A percentile compares a stretch with the other conserved stretches of the same genome.
phyloP scores from a whole-genome alignment of 768 basidiomycete genomes.

The Pleurotus ostreatus region DNA sequence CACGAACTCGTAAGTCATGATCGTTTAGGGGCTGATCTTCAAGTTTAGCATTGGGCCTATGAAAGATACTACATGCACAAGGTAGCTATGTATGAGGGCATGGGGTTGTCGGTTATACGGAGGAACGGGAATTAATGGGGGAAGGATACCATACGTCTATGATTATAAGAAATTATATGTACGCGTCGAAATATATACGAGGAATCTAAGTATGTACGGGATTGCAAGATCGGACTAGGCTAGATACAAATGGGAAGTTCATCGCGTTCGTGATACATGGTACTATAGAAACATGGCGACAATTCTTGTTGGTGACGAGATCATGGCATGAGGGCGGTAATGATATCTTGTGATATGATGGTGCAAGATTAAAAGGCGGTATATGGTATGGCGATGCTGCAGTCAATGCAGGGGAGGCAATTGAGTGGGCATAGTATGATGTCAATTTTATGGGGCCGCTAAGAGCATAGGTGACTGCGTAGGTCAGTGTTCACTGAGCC shows the following conservation, averaged over 20 bases:
- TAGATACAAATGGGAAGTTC: not conserved
- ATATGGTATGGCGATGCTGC: not conserved
- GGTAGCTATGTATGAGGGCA: no score
- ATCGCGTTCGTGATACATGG: not conserved
- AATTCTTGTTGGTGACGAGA: no score
- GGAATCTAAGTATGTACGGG: not conserved
- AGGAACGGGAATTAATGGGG: no score
- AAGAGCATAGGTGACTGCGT: not conserved
- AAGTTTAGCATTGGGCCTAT: no score
- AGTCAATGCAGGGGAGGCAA: conserved; percentile 4
- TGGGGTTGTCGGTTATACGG: no score
- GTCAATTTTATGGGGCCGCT: not conserved
- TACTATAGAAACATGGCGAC: not conserved
- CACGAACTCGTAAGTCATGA: no score
- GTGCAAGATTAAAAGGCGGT: not conserved
- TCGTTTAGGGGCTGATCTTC: no score
- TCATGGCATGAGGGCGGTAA: not conserved
- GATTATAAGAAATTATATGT: not conserved
- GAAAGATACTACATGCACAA: no score
- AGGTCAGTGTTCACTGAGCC: not conserved
- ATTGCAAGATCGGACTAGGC: not conserved
- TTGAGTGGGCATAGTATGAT: conserved; percentile 1
- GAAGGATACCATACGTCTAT: not conserved
- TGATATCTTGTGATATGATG: not conserved
- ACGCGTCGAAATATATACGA: not conserved